A percentile compares a stretch with the other conserved stretches of the same genome.
These are phyloP conservation scores for Penicillium egyptiacum DNA, from an alignment of 495 filamentous ascomycete species.

Conservation along the genomic window DNA sequence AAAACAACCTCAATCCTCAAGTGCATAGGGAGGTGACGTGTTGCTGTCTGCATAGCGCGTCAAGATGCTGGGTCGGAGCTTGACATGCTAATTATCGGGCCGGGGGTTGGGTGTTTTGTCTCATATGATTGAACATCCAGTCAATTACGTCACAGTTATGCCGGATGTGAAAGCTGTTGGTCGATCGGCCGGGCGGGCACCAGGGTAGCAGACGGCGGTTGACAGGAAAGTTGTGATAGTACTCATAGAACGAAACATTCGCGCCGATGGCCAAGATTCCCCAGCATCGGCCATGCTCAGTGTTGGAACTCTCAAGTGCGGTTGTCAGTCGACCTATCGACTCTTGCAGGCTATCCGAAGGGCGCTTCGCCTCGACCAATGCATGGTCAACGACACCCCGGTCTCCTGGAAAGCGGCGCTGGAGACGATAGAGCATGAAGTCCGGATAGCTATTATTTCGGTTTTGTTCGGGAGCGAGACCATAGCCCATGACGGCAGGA, in stretches of 20 bases:
- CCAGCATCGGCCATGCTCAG: not conserved
- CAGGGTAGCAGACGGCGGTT: not conserved
- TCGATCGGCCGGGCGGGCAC: not conserved
- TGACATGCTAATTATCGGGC: not conserved
- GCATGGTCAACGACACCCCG: not conserved
- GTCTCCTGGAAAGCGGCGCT: not conserved
- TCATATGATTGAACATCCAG: not conserved
- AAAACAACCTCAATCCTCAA: too few relatives aligned
- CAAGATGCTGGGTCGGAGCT: too few relatives aligned
- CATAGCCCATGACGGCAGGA: not conserved
- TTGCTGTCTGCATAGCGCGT: too few relatives aligned
- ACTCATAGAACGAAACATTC: not conserved
- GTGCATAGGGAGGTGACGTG: too few relatives aligned
- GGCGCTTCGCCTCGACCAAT: not conserved
- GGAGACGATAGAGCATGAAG: not conserved
- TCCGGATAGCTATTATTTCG: not conserved
- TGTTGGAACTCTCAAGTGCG: not conserved
- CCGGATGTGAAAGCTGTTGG: slow-evolving; percentile 1
- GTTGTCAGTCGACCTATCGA: not conserved
- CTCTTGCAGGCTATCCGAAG: not conserved
- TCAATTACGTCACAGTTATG: not conserved
- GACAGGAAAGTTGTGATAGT: not conserved
- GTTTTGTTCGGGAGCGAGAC: not conserved
- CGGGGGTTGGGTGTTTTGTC: not conserved
- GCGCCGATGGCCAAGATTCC: not conserved